phyloP scores from a whole-genome alignment of 2,329 filamentous ascomycete genomes.

The Phyllosticta ampelicida region DNA sequence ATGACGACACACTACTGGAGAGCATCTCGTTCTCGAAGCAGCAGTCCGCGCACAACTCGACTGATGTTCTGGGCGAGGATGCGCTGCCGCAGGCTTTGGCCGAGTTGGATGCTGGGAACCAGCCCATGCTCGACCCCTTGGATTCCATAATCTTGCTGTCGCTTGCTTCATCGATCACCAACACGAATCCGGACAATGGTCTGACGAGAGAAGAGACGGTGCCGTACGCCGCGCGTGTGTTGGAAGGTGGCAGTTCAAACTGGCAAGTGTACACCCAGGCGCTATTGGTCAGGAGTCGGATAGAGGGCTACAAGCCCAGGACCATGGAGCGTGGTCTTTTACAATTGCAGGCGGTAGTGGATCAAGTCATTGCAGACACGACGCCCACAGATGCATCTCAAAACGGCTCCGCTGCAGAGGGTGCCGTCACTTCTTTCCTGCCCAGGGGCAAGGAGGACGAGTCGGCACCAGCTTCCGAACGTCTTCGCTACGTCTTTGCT shows the following conservation, averaged over 20 bases:
- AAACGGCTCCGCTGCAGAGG: conserved; percentile 14
- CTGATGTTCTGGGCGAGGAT: conserved; percentile 34
- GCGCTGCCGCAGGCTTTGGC: conserved; percentile 51
- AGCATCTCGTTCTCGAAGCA: conserved; percentile 65
- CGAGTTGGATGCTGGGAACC: conserved; percentile 61
- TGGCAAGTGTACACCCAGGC: conserved; percentile 98
- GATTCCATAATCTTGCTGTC: conserved; percentile 82
- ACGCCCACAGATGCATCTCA: conserved; percentile 24
- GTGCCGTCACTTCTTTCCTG: conserved; percentile 63
- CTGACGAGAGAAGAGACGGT: conserved; percentile 88
- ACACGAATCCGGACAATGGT: conserved; percentile 73
- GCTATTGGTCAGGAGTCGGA: conserved; percentile 75
- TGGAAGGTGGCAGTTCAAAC: conserved; percentile 82
- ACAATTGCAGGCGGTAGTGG: conserved; percentile 88
- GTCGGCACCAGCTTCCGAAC: conserved; percentile 63
- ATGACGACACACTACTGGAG: conserved; percentile 89
- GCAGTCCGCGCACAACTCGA: conserved; percentile 26
- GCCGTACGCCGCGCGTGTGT: conserved; percentile 79
- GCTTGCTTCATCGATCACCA: conserved; percentile 76
- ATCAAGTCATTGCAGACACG: conserved; percentile 88
- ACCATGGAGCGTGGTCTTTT: conserved; percentile 83
- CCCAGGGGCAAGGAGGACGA: conserved; percentile 65
- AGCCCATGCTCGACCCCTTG: conserved; percentile 69
- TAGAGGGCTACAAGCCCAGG: conserved; percentile 76
- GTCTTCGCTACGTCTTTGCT: conserved; percentile 74